Evolutionary conservation across 1,139 yeast species (phyloP).

Genomic region (Taphrina communis): DNA sequence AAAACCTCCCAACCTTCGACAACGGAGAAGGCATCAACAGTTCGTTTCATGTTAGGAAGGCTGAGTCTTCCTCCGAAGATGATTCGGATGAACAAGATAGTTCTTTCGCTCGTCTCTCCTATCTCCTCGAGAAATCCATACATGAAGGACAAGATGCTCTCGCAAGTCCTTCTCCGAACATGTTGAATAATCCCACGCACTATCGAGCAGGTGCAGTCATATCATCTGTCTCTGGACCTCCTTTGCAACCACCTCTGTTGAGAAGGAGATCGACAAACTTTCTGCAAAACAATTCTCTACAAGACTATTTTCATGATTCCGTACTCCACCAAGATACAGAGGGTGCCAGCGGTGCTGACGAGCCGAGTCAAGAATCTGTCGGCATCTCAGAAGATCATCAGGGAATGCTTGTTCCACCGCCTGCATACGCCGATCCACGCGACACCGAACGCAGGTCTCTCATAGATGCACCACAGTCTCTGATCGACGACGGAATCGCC

Average conservation of each 20-base stretch:
- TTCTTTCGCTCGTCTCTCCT: conserved; percentile 10
- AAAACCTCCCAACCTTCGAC: background rate
- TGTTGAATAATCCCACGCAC: background rate
- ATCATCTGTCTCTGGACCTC: background rate
- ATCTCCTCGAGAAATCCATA: conserved; percentile 6
- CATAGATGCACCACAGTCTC: background rate
- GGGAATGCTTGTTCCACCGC: background rate
- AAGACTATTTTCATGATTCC: background rate
- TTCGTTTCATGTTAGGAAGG: background rate
- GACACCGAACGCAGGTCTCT: background rate
- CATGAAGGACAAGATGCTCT: conserved; percentile 23
- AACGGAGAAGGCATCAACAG: background rate
- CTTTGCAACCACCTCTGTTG: background rate
- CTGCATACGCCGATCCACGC: conserved; percentile 11
- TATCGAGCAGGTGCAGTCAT: background rate
- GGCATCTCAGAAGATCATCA: background rate
- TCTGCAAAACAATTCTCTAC: background rate
- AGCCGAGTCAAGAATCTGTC: background rate
- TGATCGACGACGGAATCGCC: conserved; percentile 10
- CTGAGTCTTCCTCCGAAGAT: background rate
- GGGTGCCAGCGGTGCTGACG: background rate
- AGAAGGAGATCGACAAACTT: background rate
- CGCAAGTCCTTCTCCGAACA: background rate
- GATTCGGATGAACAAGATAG: conserved; percentile 15
- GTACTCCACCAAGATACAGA: background rate